These are phyloP conservation scores for Silene vulgaris DNA, from an alignment of 179 eudicot genomes.

Conservation along the genomic window DNA sequence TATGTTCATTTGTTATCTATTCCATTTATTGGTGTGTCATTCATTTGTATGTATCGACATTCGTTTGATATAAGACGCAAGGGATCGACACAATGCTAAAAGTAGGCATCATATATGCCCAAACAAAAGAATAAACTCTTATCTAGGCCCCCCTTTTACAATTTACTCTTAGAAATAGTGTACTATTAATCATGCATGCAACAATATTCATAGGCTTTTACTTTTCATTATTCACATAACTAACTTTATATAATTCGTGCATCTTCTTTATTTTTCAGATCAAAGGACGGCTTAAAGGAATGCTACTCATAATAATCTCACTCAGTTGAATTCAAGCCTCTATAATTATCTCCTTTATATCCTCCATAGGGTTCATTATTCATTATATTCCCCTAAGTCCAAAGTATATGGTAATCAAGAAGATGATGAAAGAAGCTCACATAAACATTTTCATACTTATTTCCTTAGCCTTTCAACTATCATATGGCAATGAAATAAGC, in stretches of 20 bases:
- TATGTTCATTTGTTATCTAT: no score
- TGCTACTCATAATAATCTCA: constrained; percentile 24
- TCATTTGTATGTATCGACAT: no score
- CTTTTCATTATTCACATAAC: constrained; percentile 15
- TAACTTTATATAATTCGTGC: constrained; percentile 22
- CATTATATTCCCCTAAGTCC: constrained; percentile 7
- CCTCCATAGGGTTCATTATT: neutral
- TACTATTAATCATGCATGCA: constrained; percentile 14
- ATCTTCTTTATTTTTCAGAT: constrained; percentile 22
- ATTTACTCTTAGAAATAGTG: neutral
- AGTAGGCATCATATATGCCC: neutral
- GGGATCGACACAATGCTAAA: neutral
- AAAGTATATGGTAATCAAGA: constrained; percentile 11
- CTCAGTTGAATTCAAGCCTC: constrained; percentile 12
- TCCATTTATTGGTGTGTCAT: no score
- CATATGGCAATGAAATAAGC: constrained; percentile 34
- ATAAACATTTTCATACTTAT: constrained; percentile 15
- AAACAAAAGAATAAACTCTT: no score
- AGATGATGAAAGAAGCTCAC: constrained; percentile 18
- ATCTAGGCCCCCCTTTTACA: no score
- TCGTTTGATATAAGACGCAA: no score
- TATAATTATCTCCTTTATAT: neutral
- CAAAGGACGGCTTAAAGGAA: constrained; percentile 20
- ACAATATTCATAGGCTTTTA: constrained; percentile 12
- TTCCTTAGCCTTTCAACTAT: constrained; percentile 18